Base-by-base conservation (phyloP, 2,329 filamentous ascomycete genomes). In the Chaetomiaceae sp. region DNA sequence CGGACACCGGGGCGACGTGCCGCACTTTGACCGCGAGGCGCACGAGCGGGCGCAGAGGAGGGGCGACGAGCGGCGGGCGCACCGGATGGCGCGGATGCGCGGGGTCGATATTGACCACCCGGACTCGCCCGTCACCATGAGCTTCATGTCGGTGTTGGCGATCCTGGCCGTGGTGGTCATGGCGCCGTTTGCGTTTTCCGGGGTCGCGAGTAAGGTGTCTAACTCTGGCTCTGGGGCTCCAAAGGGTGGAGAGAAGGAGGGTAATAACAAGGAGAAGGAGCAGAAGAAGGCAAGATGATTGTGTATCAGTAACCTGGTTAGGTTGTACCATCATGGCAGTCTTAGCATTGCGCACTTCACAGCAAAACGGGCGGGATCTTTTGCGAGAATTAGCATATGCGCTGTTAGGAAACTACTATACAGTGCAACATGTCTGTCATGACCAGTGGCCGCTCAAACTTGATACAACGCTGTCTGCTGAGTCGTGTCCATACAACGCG, bases 1-100 rank as follows among this genome's bases (percentile, higher is more conserved):
- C 59, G 64, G 67, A 1, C 64, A 69, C 42, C 44, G 40, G 12
- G 68, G 74, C 29, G 74, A 84, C 31, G 75, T 90, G 29, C 82
- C 84, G 60, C 88, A 96, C 72, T 99, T 96, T 62, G 86, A 97
- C 71, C 80, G 81, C 37, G 75, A 72, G 38, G 77, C 79, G 9
- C 91, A 96, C 70, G 82, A 84, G 63, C 77, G 82, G 57, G 95
- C 89, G 33, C 60, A 60, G 38, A 39, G 52, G 40, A 14, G 54
- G 66, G 65, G 79, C 63, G 67, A 76, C 63, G 66, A 75, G 63
- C 67, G 72, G 19, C 68, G 78, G 27, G 63, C 61, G 11, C 66
- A 69, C 25, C 39, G 57, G 59, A 68, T 53, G 61, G 65, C 52
- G 59, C 69, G 51, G 31, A 47, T 59, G 33, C 54, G 58, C 31